phyloP scores from a whole-genome alignment of 306 rosid genomes.

The Neltuma alba region DNA sequence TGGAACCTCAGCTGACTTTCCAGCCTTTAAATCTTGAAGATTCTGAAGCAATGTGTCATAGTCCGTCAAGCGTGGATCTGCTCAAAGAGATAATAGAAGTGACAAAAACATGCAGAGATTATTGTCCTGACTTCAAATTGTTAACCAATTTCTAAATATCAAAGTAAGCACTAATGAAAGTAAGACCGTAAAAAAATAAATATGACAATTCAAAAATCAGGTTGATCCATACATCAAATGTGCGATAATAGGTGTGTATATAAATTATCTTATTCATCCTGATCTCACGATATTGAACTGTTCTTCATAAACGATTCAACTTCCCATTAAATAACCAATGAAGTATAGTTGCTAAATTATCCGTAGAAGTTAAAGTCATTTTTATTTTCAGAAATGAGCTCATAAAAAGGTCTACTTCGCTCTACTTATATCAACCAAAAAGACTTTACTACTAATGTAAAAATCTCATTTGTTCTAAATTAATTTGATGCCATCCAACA shows the following conservation, averaged over 20 bases:
- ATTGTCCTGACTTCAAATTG: slow-evolving; percentile 2
- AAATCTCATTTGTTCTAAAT: not conserved
- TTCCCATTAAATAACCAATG: not conserved
- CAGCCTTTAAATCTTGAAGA: slow-evolving; percentile 15
- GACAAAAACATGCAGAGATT: not conserved
- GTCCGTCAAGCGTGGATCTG: slow-evolving; percentile 27
- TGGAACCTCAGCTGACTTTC: slow-evolving; percentile 16
- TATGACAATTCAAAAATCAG: not conserved
- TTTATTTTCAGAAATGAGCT: not conserved
- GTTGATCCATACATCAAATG: not conserved
- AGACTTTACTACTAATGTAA: not conserved
- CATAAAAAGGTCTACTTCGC: too few species aligned
- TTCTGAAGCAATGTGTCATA: slow-evolving; percentile 22
- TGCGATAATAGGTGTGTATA: not conserved
- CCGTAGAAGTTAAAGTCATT: not conserved
- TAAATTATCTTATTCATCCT: not conserved
- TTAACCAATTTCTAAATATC: not conserved
- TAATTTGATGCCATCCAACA: not conserved
- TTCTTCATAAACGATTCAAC: not conserved
- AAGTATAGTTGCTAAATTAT: not conserved
- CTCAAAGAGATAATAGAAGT: not conserved
- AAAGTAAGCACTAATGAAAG: slow-evolving; percentile 5
- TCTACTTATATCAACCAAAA: not conserved
- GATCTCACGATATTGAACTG: not conserved
- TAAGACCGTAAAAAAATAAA: not conserved